Evolutionary conservation across 306 rosid species (phyloP), one percentile per base, ranked within the genome.

Genomic region (Casuarina equisetifolia): DNA sequence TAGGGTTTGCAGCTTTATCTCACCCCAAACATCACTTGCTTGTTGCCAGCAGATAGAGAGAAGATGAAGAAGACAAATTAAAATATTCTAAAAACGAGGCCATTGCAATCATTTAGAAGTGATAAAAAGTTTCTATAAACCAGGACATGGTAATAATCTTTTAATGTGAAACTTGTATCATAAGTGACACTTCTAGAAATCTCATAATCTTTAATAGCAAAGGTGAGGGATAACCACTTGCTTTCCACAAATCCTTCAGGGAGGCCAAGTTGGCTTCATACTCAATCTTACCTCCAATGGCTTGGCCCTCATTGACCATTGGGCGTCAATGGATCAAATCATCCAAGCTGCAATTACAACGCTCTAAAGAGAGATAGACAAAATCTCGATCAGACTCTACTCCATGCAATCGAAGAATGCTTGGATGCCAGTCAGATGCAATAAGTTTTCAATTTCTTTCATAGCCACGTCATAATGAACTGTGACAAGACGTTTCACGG

Each of bases 401-500:
- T 46, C 96, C 97, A 61, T 86, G 86, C 98, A 96, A 94, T 70
- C 97, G 79, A 11, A 94, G 91, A 83, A 94, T 85, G 72, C 90
- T 94, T 71, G 93, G 91, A 84, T 94, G 97, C 64, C 17, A 55
- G 64, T 94, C 98, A 79, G 96, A 91, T 61, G 85, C 89, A 80
- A 94, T 84, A 69, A 94, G 93, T 85, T 94, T 62, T 89, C 86
- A 82, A 94, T 89, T 85, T 94, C 98, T 77, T 90, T 90, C 70
- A 64, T 67, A 61, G 94, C 97, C 73, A 81, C 82, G 42, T 86
- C 86, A 70, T 94, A 86, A 85, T 94, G 96, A 88, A 90, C 67
- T 84, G 83, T 87, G 67, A 94, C 91, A 49, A 94, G 94, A 71
- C 98, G 96, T 75, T 94, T 91, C 51, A 94, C 94, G 76, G 98